Evolutionary conservation across 2,329 filamentous ascomycete species (phyloP).

Genomic region (Leptographium procerum): DNA sequence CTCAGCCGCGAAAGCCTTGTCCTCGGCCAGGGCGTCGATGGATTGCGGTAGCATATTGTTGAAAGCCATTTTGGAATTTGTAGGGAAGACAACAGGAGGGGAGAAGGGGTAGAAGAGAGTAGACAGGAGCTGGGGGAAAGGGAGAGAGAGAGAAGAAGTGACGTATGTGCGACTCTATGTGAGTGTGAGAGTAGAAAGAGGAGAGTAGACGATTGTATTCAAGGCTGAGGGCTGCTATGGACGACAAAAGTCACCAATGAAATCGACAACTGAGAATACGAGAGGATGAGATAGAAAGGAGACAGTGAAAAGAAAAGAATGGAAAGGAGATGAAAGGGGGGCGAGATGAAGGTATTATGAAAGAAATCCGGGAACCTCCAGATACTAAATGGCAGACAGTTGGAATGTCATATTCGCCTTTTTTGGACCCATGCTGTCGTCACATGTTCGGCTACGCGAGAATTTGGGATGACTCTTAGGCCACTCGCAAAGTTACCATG

Average conservation of each 20-base stretch:
- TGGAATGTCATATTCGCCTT: not conserved
- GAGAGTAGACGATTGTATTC: too few species aligned
- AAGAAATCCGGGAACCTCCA: slow-evolving; percentile 1
- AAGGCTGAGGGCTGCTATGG: too few species aligned
- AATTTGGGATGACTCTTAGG: not conserved
- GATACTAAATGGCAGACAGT: not conserved
- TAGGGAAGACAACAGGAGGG: too few species aligned
- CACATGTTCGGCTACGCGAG: slow-evolving; percentile 12
- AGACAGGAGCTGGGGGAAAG: not conserved
- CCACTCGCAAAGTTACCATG: not conserved
- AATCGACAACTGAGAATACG: not conserved
- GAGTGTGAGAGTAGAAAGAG: not conserved
- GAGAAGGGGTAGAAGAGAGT: slow-evolving; percentile 1
- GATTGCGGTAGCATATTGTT: slow-evolving; percentile 51
- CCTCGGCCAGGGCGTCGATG: slow-evolving; percentile 45
- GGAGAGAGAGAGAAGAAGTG: not conserved
- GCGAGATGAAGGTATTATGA: not conserved
- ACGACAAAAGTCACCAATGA: not conserved
- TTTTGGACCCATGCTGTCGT: slow-evolving; percentile 3
- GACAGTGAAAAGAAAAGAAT: slow-evolving; percentile 8
- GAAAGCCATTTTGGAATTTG: slow-evolving; percentile 45
- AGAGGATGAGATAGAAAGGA: slow-evolving; percentile 4
- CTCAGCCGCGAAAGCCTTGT: slow-evolving; percentile 65
- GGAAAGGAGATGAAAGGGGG: slow-evolving; percentile 1
- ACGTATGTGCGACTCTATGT: too few species aligned